These are phyloP conservation scores for Fusarium drepaniforme DNA, from an alignment of 2,329 filamentous ascomycete genomes.

Conservation along the genomic window DNA sequence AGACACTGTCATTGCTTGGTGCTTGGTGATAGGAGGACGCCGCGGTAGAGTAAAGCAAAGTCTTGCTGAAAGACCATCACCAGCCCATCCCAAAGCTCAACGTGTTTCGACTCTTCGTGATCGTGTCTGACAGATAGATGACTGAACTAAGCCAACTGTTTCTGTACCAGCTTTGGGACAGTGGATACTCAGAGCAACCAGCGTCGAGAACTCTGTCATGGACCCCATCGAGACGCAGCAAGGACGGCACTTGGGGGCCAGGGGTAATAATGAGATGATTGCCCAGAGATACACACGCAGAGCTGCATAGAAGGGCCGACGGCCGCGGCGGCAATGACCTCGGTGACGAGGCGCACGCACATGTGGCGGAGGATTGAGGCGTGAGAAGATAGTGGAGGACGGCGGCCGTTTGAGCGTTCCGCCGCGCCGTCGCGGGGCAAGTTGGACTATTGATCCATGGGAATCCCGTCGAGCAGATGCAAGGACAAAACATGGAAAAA, in stretches of 20 bases:
- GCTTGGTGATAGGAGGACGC: constrained; percentile 7
- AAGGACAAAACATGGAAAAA: constrained; percentile 4
- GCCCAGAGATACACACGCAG: constrained; percentile 7
- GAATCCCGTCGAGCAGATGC: constrained; percentile 20
- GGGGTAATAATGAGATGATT: constrained; percentile 25
- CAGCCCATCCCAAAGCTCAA: constrained; percentile 7
- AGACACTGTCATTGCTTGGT: constrained; percentile 9
- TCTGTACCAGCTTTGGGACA: constrained; percentile 26
- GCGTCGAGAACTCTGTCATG: constrained; percentile 22
- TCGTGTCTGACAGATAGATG: constrained; percentile 15
- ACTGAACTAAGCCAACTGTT: constrained; percentile 18
- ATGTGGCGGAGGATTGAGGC: constrained; percentile 18
- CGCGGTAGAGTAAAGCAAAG: constrained; percentile 4
- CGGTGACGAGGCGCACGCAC: constrained; percentile 9
- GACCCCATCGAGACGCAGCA: constrained; percentile 17
- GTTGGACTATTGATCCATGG: constrained; percentile 16
- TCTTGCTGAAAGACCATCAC: constrained; percentile 1
- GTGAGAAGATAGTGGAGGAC: constrained; percentile 13
- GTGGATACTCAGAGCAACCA: constrained; percentile 29
- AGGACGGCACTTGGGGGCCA: constrained; percentile 36
- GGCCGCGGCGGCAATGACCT: constrained; percentile 19
- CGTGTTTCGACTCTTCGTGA: constrained; percentile 25
- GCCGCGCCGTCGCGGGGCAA: constrained; percentile 12
- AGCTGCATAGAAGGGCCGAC: constrained; percentile 20
- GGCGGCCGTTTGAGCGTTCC: constrained; percentile 2